Evolutionary conservation across 78 protist genomes (phyloP).

Genomic region (Acrasis kona): DNA sequence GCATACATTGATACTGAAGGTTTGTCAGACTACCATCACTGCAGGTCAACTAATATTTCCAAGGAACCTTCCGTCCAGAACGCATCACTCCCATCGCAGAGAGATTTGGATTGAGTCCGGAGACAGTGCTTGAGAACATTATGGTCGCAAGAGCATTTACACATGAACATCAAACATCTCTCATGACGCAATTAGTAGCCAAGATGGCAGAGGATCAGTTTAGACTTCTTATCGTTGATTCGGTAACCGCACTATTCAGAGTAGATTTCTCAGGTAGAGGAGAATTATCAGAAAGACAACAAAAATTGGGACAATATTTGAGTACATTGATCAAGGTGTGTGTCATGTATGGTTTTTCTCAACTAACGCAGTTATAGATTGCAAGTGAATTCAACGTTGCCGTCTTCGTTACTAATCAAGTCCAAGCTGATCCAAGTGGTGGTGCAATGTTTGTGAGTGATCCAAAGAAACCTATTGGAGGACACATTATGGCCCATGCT

Average conservation of each 20-base stretch:
- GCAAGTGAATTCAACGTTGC: conserved; percentile 97
- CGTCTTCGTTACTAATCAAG: conserved; percentile 95
- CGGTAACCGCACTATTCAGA: conserved; percentile 92
- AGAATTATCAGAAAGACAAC: conserved; percentile 92
- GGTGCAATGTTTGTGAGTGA: conserved; percentile 34
- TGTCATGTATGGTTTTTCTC: no score
- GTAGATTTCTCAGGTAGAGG: conserved; percentile 98
- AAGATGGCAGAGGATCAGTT: conserved; percentile 28
- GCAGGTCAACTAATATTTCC: conserved; percentile 96
- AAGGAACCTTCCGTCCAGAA: conserved; percentile 99
- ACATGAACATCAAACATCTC: conserved; percentile 85
- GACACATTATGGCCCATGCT: conserved; percentile 99
- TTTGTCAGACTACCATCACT: not conserved
- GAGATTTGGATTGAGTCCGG: conserved; percentile 38
- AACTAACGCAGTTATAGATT: no score
- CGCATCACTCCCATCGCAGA: conserved; percentile 87
- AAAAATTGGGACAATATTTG: conserved; percentile 88
- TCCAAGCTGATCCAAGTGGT: conserved; percentile 31
- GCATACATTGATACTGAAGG: not conserved
- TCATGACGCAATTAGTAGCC: conserved; percentile 37
- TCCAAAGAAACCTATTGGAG: conserved; percentile 94
- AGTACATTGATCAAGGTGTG: conserved; percentile 75
- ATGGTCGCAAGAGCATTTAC: conserved; percentile 98
- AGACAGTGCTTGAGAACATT: conserved; percentile 94
- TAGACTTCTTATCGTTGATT: conserved; percentile 85